Conservation (phyloP, 768 basidiomycete genomes). For the Dendrothele bispora region DNA sequence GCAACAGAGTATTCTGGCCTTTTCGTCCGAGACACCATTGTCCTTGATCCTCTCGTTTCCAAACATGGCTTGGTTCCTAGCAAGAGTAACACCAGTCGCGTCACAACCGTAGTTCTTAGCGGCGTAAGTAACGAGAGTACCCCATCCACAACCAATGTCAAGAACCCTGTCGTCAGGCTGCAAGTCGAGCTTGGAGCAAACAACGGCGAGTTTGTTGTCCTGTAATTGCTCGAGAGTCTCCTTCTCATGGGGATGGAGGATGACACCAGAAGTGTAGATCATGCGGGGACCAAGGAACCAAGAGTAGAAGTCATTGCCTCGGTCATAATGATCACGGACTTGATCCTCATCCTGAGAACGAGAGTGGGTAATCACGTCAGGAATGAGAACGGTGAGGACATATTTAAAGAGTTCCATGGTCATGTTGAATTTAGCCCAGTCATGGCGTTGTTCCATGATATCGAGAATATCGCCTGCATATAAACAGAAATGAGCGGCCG, state of each 20-base stretch:
- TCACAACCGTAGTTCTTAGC: conserved; percentile 98
- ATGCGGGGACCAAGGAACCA: conserved; percentile 97
- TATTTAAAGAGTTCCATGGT: conserved; percentile 93
- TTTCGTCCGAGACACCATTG: conserved; percentile 71
- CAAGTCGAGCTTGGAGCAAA: conserved; percentile 92
- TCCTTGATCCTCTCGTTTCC: conserved; percentile 83
- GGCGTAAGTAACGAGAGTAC: conserved; percentile 90
- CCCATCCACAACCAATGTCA: conserved; percentile 95
- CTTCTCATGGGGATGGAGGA: conserved; percentile 63
- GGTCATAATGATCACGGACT: conserved; percentile 94
- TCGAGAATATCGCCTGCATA: conserved; percentile 86
- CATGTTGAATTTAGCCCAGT: conserved; percentile 92
- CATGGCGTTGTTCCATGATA: conserved; percentile 90
- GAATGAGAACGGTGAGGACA: conserved; percentile 82
- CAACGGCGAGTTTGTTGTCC: conserved; percentile 95
- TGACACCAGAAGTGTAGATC: conserved; percentile 96
- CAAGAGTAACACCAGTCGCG: conserved; percentile 93
- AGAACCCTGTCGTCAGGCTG: conserved; percentile 82
- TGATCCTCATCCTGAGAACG: conserved; percentile 91
- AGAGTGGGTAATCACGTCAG: conserved; percentile 95
- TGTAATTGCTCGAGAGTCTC: conserved; percentile 93
- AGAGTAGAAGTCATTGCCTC: conserved; percentile 94
- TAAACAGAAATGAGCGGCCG: not conserved
- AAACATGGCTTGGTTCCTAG: conserved; percentile 87
- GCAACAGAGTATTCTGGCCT: conserved; percentile 88